Conservation (phyloP, 2,329 filamentous ascomycete species). For the Hymenoscyphus scutula region DNA sequence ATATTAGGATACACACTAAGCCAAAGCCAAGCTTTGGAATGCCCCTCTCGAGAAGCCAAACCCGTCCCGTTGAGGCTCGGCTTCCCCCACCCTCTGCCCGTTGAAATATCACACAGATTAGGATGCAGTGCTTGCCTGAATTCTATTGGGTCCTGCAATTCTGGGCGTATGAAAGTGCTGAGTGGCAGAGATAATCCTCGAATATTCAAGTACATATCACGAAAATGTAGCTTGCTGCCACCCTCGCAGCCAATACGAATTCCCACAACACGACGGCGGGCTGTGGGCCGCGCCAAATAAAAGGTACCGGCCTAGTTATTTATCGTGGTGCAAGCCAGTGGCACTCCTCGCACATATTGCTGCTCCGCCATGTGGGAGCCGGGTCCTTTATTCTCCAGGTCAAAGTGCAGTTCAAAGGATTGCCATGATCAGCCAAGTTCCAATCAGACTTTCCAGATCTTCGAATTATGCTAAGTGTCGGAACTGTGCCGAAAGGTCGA, state of each 20-base stretch:
- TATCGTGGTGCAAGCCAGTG: neutral
- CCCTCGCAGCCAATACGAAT: neutral
- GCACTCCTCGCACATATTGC: neutral
- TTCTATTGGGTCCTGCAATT: neutral
- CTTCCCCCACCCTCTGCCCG: neutral
- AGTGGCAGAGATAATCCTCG: neutral
- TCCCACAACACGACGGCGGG: neutral
- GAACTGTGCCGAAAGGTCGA: neutral
- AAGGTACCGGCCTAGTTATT: neutral
- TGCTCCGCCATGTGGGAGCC: slow-evolving; percentile 1
- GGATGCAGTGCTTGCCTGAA: neutral
- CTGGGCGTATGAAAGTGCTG: neutral
- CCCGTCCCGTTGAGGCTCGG: neutral
- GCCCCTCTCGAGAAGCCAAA: neutral
- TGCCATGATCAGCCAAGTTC: neutral
- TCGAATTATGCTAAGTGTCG: neutral
- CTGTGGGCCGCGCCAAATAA: neutral
- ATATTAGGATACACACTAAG: neutral
- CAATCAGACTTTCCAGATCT: neutral
- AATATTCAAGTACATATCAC: neutral
- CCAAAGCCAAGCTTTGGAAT: neutral
- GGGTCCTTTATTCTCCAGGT: neutral
- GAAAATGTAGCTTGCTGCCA: neutral
- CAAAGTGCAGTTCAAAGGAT: neutral
- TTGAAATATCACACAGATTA: neutral